These are phyloP conservation scores for Pelargonium nanum DNA, from an alignment of 345 rosid genomes.

Conservation along the genomic window DNA sequence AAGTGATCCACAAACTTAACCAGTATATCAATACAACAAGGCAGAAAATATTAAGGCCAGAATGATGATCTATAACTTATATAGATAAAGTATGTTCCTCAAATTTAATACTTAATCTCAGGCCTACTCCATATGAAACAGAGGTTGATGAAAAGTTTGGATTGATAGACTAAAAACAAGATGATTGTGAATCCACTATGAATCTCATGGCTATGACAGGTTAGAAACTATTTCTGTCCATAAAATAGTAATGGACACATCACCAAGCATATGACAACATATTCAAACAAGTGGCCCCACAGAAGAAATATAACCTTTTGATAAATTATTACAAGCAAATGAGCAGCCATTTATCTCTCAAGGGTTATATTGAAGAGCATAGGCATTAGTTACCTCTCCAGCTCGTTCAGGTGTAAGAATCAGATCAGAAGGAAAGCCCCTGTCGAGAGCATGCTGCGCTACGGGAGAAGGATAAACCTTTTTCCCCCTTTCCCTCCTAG, in stretches of 20 bases:
- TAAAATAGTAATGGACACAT: background rate
- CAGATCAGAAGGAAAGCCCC: slow-evolving; percentile 66
- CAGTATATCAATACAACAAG: too few relatives aligned
- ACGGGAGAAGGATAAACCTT: slow-evolving; percentile 72
- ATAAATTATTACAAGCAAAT: background rate
- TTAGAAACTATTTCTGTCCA: background rate
- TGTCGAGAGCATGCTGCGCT: slow-evolving; percentile 69
- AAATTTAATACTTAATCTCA: background rate
- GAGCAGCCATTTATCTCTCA: background rate
- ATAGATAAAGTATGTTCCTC: background rate
- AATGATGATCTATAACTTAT: background rate
- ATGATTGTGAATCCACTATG: background rate
- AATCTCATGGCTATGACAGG: background rate
- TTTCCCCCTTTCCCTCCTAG: slow-evolving; percentile 74
- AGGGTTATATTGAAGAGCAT: slow-evolving; percentile 6
- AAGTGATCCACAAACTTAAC: too few relatives aligned
- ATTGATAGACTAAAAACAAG: background rate
- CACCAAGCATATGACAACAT: background rate
- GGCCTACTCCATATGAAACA: background rate
- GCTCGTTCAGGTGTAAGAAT: slow-evolving; percentile 81
- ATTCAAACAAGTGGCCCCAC: too few relatives aligned
- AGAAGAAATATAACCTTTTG: too few relatives aligned
- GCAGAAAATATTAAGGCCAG: background rate
- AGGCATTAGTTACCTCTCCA: slow-evolving; percentile 50
- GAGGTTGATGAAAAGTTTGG: too few relatives aligned